Conservation (phyloP, 1,284 basidiomycete genomes). For the Leccinum variabile region DNA sequence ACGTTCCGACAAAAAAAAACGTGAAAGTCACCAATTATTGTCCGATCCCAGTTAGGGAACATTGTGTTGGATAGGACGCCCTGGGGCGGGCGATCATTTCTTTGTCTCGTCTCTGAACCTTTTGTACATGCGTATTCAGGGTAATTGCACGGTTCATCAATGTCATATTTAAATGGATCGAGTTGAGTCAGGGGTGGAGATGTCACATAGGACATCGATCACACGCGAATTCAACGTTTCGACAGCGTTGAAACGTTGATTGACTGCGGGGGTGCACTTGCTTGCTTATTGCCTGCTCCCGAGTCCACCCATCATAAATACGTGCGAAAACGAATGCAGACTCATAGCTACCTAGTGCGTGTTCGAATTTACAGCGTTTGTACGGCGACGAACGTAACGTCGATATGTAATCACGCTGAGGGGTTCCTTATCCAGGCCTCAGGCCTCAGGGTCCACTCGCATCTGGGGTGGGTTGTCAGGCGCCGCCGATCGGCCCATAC, state of each 20-base stretch:
- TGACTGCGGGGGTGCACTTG: background rate
- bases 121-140: conserved; percentile 7
- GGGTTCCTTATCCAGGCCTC: too few relatives aligned
- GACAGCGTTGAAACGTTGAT: too few relatives aligned
- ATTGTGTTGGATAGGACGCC: conserved; percentile 7
- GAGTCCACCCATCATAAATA: background rate
- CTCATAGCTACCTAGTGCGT: background rate
- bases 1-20: background rate
- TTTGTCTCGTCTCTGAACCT: background rate
- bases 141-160: background rate
- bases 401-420: too few relatives aligned
- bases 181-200: background rate
- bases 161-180: background rate
- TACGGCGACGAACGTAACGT: too few relatives aligned
- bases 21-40: conserved; percentile 14
- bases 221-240: background rate
- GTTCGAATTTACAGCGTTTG: too few relatives aligned
- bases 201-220: background rate
- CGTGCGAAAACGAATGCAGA: background rate
- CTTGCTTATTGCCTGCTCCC: too few relatives aligned
- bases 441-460: background rate
- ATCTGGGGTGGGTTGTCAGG: background rate
- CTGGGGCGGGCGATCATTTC: background rate
- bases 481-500: background rate
- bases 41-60: conserved; percentile 19